These are phyloP conservation scores for Passiflora organensis DNA, from an alignment of 345 rosid species.

Conservation along the genomic window DNA sequence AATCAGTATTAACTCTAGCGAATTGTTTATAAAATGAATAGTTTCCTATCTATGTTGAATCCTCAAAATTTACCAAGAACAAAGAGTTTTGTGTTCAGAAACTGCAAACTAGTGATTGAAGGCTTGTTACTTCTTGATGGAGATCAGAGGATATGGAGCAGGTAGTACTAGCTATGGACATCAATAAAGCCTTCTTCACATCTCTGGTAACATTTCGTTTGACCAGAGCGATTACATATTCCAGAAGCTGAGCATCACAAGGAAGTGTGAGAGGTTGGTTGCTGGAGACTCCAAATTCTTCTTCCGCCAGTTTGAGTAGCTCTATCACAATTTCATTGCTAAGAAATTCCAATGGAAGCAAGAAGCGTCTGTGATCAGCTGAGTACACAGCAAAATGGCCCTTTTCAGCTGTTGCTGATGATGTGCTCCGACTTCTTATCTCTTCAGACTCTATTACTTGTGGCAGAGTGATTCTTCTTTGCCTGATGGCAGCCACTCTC, in stretches of 20 bases:
- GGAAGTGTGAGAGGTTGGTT: conserved; percentile 9
- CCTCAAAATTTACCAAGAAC: too few species aligned
- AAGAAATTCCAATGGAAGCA: conserved; percentile 12
- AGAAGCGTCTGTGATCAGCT: conserved; percentile 1
- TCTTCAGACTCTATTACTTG: background rate
- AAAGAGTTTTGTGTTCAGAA: too few species aligned
- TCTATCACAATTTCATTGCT: background rate
- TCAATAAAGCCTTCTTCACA: background rate
- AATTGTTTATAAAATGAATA: too few species aligned
- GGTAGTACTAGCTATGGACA: background rate
- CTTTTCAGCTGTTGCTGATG: background rate
- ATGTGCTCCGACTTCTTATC: background rate
- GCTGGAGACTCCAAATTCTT: conserved; percentile 10
- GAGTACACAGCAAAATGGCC: conserved; percentile 13
- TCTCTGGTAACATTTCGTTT: background rate
- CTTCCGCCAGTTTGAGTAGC: conserved; percentile 13
- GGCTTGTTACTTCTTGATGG: background rate
- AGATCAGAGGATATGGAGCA: background rate
- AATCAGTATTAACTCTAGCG: too few species aligned
- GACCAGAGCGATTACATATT: background rate
- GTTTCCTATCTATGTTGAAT: too few species aligned
- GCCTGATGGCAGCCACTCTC: background rate
- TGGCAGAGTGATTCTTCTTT: background rate
- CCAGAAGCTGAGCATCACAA: conserved; percentile 6
- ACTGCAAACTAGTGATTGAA: background rate